Conservation (phyloP, 2,329 filamentous ascomycete species). For the Aspergillus aculeatinus region DNA sequence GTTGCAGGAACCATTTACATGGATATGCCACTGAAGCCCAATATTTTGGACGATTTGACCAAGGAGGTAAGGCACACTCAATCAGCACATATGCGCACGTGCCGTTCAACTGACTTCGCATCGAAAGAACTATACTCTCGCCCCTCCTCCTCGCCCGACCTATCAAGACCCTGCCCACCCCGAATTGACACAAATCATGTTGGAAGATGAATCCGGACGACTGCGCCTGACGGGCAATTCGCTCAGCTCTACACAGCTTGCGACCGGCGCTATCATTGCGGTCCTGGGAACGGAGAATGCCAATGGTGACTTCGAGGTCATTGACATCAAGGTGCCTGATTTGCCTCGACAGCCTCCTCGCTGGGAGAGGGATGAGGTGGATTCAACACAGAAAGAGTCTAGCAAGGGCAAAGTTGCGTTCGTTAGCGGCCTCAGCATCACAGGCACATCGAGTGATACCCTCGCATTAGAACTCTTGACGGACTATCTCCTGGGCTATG, state of each 20-base stretch:
- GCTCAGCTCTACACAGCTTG: constrained; percentile 68
- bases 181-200: constrained; percentile 65
- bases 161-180: constrained; percentile 61
- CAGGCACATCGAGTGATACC: constrained; percentile 70
- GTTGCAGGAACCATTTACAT: constrained; percentile 93
- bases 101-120: constrained; percentile 11
- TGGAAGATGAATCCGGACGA: constrained; percentile 94
- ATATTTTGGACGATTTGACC: constrained; percentile 89
- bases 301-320: constrained; percentile 87
- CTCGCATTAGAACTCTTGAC: constrained; percentile 74
- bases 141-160: constrained; percentile 72
- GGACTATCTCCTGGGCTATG: constrained; percentile 86
- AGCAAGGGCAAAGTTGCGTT: constrained; percentile 73
- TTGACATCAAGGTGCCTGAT: constrained; percentile 87
- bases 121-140: constrained; percentile 78
- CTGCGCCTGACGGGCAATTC: constrained; percentile 72
- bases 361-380: constrained; percentile 63
- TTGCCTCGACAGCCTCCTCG: constrained; percentile 76
- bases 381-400: constrained; percentile 38
- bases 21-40: constrained; percentile 94
- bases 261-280: constrained; percentile 92
- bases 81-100: background rate
- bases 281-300: constrained; percentile 91
- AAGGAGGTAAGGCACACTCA: constrained; percentile 71
- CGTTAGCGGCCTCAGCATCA: constrained; percentile 83